Base-by-base conservation (phyloP, 2,329 filamentous ascomycete genomes). In the Cytospora mali region DNA sequence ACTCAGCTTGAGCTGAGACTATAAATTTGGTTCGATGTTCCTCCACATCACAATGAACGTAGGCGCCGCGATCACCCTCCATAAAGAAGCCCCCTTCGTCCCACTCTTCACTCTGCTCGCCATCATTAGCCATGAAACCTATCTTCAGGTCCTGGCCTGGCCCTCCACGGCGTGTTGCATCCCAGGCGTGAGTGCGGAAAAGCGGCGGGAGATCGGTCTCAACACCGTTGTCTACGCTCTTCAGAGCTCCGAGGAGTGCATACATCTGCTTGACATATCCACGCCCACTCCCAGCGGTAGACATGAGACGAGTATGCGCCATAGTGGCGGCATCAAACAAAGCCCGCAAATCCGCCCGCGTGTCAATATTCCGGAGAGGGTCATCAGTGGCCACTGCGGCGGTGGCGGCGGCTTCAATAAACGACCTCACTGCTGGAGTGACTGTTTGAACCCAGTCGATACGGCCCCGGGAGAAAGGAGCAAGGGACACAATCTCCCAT, bases 391-490 rank as follows among this genome's bases (percentile, higher is more conserved):
- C 49, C 6, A 27, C 16, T 33, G 52, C 25, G 4, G 59, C 62
- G n/a, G 59, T 60, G n/a, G 39, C 60, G 23, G 61, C 58, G 18
- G 39, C 55, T 13, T 62, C 55, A 48, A 68, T 10, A 42, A 67
- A 66, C 5, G 27, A 27, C 14, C 58, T 62, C 51, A 58, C 57
- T 5, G 61, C 31, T 23, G 61, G 56, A 5, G 67, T 55, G 6
- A 68, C 57, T 2, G 62, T 66, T 57, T 67, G 66, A 11, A 67
- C 35, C 63, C 63, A 68, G 14, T 66, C 67, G 10, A 67, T 48
- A n/a, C 64, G 62, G 6, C 64, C 66, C 16, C 59, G 56, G 7
- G 51, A 54, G 25, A 64, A 66, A 1, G 29, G 33, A 4, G 50
- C 59, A 3, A 66, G 62, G 4, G 64, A 55, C 2, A 61, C 64